A percentile compares a stretch with the other conserved stretches of the same genome.
Evolutionary conservation across 192 early-diverging fungal species (phyloP).

Genomic region (Endogone sp.): DNA sequence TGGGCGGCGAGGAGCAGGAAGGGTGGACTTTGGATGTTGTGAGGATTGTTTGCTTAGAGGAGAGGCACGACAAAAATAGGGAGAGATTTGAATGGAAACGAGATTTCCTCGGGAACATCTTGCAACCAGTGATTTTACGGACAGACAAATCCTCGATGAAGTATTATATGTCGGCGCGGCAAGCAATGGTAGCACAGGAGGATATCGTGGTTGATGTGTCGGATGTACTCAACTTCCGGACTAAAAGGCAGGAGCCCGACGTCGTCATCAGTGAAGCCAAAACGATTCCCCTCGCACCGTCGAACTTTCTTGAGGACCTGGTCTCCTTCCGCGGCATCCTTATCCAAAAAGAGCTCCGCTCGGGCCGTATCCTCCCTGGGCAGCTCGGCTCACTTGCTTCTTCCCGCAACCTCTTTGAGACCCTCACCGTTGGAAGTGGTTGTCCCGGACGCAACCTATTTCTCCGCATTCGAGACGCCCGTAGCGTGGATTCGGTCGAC

Average conservation of each 20-base stretch:
- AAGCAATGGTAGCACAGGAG: neutral
- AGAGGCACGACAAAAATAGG: neutral
- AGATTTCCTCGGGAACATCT: neutral
- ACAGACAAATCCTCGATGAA: neutral
- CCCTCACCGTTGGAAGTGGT: conserved; percentile 11
- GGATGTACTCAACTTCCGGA: neutral
- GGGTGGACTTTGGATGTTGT: neutral
- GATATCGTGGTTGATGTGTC: neutral
- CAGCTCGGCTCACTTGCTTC: neutral
- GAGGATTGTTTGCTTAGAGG: neutral
- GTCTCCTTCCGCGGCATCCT: conserved; percentile 8
- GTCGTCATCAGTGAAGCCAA: too few species aligned
- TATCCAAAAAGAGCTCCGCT: neutral
- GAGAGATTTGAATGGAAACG: neutral
- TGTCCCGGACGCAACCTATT: conserved; percentile 9
- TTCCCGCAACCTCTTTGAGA: neutral
- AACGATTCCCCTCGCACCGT: neutral
- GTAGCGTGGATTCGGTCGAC: conserved; percentile 6
- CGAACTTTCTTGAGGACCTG: neutral
- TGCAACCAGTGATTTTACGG: neutral
- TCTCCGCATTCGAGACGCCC: conserved; percentile 7
- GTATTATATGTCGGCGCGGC: neutral
- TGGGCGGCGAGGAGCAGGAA: neutral
- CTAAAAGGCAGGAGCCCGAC: neutral
- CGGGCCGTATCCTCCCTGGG: neutral